Percentiles rank a stretch among this genome's conserved stretches.
These are phyloP conservation scores for Pleurotus tuber-regium DNA, from an alignment of 768 basidiomycete genomes.

Conservation along the genomic window DNA sequence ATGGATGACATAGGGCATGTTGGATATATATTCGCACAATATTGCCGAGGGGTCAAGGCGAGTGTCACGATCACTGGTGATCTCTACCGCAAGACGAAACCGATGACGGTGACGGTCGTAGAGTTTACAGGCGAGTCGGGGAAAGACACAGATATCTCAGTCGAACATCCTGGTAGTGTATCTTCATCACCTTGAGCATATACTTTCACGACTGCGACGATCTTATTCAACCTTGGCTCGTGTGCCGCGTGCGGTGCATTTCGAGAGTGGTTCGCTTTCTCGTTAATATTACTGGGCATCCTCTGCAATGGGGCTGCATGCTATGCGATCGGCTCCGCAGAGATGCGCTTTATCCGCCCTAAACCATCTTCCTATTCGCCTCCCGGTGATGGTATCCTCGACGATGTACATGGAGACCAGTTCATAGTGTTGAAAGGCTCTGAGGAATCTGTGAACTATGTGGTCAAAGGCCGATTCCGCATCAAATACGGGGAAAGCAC, in stretches of 20 bases:
- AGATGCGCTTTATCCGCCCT: conserved; percentile 17
- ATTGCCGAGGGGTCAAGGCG: conserved; percentile 14
- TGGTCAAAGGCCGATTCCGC: conserved; percentile 24
- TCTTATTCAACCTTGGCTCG: conserved; percentile 18
- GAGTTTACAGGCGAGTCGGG: conserved; percentile 9
- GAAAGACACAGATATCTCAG: background rate
- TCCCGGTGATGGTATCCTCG: conserved; percentile 26
- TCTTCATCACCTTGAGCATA: conserved; percentile 10
- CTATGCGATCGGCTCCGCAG: conserved; percentile 27
- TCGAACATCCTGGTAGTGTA: background rate
- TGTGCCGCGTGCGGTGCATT: conserved; percentile 23
- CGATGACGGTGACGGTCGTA: conserved; percentile 18
- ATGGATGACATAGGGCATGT: conserved; percentile 26
- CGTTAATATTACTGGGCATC: conserved; percentile 31
- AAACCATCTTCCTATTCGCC: conserved; percentile 19
- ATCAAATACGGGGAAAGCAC: conserved; percentile 16
- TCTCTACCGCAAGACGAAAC: conserved; percentile 14
- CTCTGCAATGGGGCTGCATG: conserved; percentile 28
- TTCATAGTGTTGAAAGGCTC: conserved; percentile 24
- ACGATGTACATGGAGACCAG: conserved; percentile 14
- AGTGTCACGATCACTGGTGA: background rate
- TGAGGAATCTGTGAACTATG: conserved; percentile 20
- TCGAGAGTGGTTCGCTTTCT: conserved; percentile 28
- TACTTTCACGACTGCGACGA: conserved; percentile 23
- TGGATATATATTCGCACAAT: conserved; percentile 22